These are phyloP conservation scores for Solanum bukasovii DNA, from an alignment of 257 asterid genomes.

Conservation along the genomic window DNA sequence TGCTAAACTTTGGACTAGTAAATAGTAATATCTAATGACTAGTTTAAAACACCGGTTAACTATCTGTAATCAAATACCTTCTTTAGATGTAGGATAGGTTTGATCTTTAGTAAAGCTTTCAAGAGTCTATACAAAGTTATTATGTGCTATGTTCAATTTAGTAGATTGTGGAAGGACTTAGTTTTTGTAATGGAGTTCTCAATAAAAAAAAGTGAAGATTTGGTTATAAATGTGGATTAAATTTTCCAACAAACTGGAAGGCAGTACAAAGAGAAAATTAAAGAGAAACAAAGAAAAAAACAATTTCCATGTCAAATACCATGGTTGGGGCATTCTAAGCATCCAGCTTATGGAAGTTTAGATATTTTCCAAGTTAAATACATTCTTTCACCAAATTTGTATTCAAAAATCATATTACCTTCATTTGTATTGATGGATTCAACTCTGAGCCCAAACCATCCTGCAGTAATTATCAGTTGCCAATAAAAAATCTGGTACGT, in stretches of 20 bases:
- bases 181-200: not conserved
- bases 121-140: not conserved
- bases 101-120: not conserved
- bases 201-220: not conserved
- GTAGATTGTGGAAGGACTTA: not conserved
- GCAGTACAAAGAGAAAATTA: not conserved
- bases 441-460: not conserved
- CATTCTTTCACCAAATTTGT: not conserved
- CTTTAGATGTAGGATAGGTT: not conserved
- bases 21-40: not conserved
- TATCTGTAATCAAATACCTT: not conserved
- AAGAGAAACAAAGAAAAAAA: not conserved
- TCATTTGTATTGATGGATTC: not conserved
- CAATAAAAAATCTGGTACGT: not conserved
- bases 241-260: not conserved
- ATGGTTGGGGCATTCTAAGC: not conserved
- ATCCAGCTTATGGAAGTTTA: not conserved
- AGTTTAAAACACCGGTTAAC: not conserved
- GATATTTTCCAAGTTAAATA: not conserved
- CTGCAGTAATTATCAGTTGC: not conserved
- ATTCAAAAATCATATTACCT: not conserved
- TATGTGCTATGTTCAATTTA: not conserved
- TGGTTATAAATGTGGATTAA: not conserved
- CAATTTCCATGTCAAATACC: not conserved
- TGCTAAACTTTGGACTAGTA: not conserved